Conservation (phyloP, 495 filamentous ascomycete genomes). For the Daldinia bambusicola region DNA sequence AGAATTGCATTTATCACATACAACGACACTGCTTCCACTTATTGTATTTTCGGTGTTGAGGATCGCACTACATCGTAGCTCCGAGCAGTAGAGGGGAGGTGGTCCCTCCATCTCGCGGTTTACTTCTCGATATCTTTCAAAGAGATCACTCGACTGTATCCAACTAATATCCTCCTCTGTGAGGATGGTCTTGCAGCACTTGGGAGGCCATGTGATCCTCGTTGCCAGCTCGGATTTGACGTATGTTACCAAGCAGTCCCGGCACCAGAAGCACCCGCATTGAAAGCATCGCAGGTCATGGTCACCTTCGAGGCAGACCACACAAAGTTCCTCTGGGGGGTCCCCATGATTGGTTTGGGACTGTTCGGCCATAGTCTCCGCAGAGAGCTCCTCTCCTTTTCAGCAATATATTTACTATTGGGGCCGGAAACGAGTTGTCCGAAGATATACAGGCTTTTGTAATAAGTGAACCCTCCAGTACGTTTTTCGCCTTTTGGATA, state of each 20-base stretch:
- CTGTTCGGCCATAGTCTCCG: neutral
- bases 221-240: neutral
- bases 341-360: too few relatives aligned
- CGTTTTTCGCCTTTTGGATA: neutral
- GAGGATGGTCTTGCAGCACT: neutral
- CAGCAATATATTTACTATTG: neutral
- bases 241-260: constrained; percentile 1
- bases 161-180: neutral
- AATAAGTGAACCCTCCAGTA: neutral
- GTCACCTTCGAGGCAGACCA: neutral
- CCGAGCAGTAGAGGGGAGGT: constrained; percentile 13
- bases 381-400: neutral
- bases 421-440: neutral
- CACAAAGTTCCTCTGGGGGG: neutral
- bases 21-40: neutral
- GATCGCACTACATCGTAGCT: constrained; percentile 14
- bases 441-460: neutral
- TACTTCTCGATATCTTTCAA: neutral
- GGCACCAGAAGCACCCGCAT: constrained; percentile 18
- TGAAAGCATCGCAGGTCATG: neutral
- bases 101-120: neutral
- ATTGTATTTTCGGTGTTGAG: neutral
- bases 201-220: constrained; percentile 12
- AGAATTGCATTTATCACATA: constrained; percentile 17
- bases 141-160: neutral